Base-by-base conservation (phyloP, 1,284 basidiomycete species). In the Cryptococcus hybrid region DNA sequence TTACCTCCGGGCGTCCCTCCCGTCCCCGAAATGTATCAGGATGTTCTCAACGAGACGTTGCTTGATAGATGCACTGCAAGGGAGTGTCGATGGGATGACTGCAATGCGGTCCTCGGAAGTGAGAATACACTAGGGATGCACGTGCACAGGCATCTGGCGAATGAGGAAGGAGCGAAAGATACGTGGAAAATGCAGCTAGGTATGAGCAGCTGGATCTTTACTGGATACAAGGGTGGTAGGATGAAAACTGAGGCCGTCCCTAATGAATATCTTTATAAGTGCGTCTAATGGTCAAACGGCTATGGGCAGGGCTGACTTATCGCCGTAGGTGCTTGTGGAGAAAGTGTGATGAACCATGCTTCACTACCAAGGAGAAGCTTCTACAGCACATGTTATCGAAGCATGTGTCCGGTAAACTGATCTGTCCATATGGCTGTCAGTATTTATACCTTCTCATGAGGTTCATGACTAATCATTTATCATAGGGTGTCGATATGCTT, bases 31-130 rank as follows among this genome's bases (percentile, higher is more conserved):
- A 66, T 66, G n/a, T 68, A 56, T 43, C 58, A 58, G n/a, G 53
- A 55, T 24, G 55, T 72, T 1, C 55, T 75, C 13, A 54, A 58
- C 35, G n/a, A 58, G 3, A 65, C 60, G 11, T 45, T 75, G 30
- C 47, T 69, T 6, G 59, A 67, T n/a, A 57, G 69, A 7, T 37
- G 59, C 7, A 57, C 51, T n/a, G 54, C 58, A 36, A 59, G 60
- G 18, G 5, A 13, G 7, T 75, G 73, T 48, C 57, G 54, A 6
- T 75, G 73, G 73, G 67, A 74, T 53, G 69, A 67, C 3, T 75
- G 73, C 34, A 64, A 65, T 46, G 61, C 70, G 0, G 51, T 68
- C 8, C 55, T 75, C 9, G 71, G 51, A 4, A 63, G 56, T 37
- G 71, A 75, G 55, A 34, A 42, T 36, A 51, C 60, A n/a, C 60